Evolutionary conservation across 768 basidiomycete genomes (phyloP).

Genomic region (Suillus clintonianus): DNA sequence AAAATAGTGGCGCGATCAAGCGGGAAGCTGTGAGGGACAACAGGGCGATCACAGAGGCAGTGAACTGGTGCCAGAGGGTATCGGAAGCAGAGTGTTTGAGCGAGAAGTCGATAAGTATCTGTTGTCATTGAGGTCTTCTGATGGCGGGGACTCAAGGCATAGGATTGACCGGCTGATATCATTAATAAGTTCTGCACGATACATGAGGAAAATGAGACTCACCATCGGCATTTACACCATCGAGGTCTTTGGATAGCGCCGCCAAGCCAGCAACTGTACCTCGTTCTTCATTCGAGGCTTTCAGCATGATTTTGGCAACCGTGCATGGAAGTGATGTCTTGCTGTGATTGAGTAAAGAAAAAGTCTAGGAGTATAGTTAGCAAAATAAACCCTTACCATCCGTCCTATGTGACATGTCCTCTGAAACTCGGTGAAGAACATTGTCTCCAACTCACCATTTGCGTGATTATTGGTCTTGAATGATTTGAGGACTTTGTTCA

Average conservation of each 20-base stretch:
- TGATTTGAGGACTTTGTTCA: conserved; percentile 39
- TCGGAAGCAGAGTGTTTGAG: not conserved
- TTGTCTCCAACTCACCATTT: conserved; percentile 19
- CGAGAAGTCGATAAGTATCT: not conserved
- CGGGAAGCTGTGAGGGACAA: too few relatives aligned
- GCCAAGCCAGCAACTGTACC: conserved; percentile 20
- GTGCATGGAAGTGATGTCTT: not conserved
- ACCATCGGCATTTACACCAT: conserved; percentile 23
- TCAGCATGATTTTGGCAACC: conserved; percentile 7
- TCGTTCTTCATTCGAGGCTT: conserved; percentile 23
- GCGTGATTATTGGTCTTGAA: conserved; percentile 36
- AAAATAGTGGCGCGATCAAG: not conserved
- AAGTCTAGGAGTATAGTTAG: not conserved
- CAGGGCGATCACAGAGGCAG: too few relatives aligned
- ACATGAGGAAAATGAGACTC: not conserved
- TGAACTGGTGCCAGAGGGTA: too few relatives aligned
- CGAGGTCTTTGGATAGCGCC: conserved; percentile 22
- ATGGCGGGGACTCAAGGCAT: conserved; percentile 6
- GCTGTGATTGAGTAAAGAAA: not conserved
- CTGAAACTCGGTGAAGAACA: conserved; percentile 31
- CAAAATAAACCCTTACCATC: not conserved
- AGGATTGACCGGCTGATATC: not conserved
- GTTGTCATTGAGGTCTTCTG: not conserved
- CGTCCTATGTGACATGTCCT: not conserved
- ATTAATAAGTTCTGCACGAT: not conserved